Conservation (phyloP, 2,329 filamentous ascomycete genomes). For the Allantophomopsis lycopodina region DNA sequence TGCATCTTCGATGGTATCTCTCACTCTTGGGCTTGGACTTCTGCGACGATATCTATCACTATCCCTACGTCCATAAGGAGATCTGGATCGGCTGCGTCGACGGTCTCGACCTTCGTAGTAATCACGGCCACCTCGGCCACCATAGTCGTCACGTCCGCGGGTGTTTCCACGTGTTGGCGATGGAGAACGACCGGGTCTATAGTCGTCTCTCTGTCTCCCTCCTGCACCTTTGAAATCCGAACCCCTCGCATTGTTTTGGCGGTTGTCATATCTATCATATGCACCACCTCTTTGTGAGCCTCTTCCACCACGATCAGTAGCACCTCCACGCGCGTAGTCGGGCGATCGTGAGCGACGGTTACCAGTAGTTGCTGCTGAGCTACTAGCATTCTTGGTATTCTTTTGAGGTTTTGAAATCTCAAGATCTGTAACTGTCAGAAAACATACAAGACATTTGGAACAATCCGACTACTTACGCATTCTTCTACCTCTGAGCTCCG, state of each 20-base stretch:
- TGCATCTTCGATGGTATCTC: constrained; percentile 40
- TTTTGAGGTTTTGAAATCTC: constrained; percentile 84
- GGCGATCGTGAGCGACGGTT: constrained; percentile 48
- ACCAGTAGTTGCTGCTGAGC: background rate
- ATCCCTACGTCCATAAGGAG: constrained; percentile 36
- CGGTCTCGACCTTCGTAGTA: constrained; percentile 23
- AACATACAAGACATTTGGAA: constrained; percentile 1
- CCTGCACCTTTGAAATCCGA: constrained; percentile 25
- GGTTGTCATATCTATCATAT: constrained; percentile 27
- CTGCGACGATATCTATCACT: constrained; percentile 47
- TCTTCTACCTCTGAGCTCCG: constrained; percentile 73
- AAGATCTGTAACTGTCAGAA: constrained; percentile 42
- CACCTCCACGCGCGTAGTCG: constrained; percentile 30
- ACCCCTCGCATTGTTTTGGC: constrained; percentile 14
- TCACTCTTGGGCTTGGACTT: constrained; percentile 53
- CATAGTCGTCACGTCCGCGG: constrained; percentile 51
- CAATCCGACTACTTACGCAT: constrained; percentile 55
- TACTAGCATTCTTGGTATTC: constrained; percentile 45
- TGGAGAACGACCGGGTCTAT: constrained; percentile 45
- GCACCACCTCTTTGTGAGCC: constrained; percentile 16
- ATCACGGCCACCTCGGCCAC: constrained; percentile 17
- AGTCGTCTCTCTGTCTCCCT: constrained; percentile 46
- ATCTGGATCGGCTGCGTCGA: constrained; percentile 52
- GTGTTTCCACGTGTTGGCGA: constrained; percentile 42
- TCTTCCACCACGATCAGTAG: constrained; percentile 24